Conservation (phyloP, 129 eudicot genomes). For the Logfia minima region DNA sequence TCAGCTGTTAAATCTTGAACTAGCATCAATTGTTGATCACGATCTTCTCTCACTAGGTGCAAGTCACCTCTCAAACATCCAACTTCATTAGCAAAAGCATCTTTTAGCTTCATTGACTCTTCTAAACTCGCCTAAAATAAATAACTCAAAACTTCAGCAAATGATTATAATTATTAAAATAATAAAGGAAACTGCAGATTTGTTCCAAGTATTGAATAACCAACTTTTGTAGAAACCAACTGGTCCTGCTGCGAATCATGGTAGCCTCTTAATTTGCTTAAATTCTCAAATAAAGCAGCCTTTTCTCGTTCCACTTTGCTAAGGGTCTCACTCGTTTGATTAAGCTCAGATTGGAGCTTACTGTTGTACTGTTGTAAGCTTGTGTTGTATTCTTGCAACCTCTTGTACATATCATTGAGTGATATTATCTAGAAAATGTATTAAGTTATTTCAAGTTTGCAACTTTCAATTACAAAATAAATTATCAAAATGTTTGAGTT, state of each 20-base stretch:
- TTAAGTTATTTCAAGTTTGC: neutral
- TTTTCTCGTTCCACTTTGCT: conserved; percentile 82
- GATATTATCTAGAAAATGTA: conserved; percentile 54
- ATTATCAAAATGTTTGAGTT: conserved; percentile 1
- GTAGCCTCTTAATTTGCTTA: conserved; percentile 82
- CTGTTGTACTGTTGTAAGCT: conserved; percentile 93
- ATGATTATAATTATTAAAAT: neutral
- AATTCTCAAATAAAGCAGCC: conserved; percentile 67
- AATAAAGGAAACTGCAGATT: neutral
- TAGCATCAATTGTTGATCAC: conserved; percentile 55
- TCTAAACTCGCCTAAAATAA: conserved; percentile 65
- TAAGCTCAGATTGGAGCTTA: conserved; percentile 84
- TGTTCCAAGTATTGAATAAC: neutral
- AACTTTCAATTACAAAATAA: neutral
- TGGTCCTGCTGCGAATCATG: conserved; percentile 73
- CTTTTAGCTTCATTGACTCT: conserved; percentile 69
- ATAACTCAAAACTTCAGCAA: conserved; percentile 5
- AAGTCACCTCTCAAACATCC: conserved; percentile 67
- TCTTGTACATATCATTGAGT: conserved; percentile 76
- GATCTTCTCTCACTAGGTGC: conserved; percentile 77
- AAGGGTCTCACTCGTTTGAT: conserved; percentile 69
- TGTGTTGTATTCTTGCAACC: conserved; percentile 85
- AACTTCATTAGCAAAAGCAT: conserved; percentile 61
- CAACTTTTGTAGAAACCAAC: conserved; percentile 60
- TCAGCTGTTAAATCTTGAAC: conserved; percentile 53